Evolutionary conservation across 768 basidiomycete genomes (phyloP), one percentile per base, ranked within the genome.

Genomic region (Trametes elegans): DNA sequence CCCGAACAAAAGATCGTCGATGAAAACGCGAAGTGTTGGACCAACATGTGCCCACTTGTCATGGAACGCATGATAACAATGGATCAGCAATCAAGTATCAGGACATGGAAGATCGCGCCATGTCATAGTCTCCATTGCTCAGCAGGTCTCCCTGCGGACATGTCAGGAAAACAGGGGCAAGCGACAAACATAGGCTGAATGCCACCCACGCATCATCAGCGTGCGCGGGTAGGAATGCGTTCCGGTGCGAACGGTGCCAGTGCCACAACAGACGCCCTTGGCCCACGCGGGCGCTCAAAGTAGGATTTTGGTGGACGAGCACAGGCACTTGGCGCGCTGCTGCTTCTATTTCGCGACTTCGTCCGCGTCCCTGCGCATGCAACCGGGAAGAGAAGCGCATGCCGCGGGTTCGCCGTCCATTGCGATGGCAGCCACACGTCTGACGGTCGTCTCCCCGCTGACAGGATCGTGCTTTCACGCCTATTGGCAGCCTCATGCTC

Each of bases 61-160:
- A 48, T 24, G 26, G 16, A 31, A 29, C 21, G 26, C 16, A 7
- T 3, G 31, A 10, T 40, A 36, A 50, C 42, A 34, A 26, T 24
- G 43, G 55, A 57, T 57, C 49, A 42, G 36, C 55, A 44, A 57
- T 57, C 55, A 57, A 32, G 28, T 43, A 53, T 53, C 51, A 53
- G 21, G 13, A 29, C 55, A 57, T 38, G 42, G 42, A 23, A 44
- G 43, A 57, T 56, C 55, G 16, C 11, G 13, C n/a, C 23, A 29
- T 31, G 38, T 34, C 38, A 39, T 16, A 5, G 18, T 23, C 19
- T 18, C n/a, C 18, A 14, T 40, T 39, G 23, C 23, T 24, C 1
- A 55, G 35, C 39, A 21, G 24, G 26, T 13, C 53, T 18, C 14
- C 23, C 54, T 55, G 46, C 46, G 54, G 49, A 48, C 44, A 38